Percentiles rank a stretch among this genome's conserved stretches.
Evolutionary conservation across 768 basidiomycete species (phyloP).

Genomic region (Rossbeevera mucosa): DNA sequence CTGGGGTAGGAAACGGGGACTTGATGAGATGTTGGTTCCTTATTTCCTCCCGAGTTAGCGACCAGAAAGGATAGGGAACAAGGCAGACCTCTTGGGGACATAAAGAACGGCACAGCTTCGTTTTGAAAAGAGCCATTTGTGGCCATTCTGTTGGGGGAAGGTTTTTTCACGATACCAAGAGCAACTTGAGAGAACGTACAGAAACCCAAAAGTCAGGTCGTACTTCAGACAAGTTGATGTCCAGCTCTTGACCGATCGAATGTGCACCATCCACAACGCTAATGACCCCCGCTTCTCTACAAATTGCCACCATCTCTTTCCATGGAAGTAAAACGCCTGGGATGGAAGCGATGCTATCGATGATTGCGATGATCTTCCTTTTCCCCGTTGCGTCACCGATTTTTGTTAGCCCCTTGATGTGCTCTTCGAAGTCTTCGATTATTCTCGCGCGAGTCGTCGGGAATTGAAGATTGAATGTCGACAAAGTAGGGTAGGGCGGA

Average conservation of each 20-base stretch:
- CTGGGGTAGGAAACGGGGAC: slow-evolving; percentile 54
- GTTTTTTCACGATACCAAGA: neutral
- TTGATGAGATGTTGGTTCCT: slow-evolving; percentile 65
- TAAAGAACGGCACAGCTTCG: slow-evolving; percentile 68
- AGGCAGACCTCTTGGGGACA: slow-evolving; percentile 54
- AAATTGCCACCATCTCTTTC: slow-evolving; percentile 64
- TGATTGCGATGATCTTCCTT: slow-evolving; percentile 57
- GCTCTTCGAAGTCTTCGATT: slow-evolving; percentile 42
- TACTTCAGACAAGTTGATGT: slow-evolving; percentile 50
- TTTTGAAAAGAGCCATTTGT: slow-evolving; percentile 81
- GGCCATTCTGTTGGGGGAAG: slow-evolving; percentile 53
- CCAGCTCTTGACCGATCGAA: slow-evolving; percentile 64
- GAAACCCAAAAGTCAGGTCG: slow-evolving; percentile 78
- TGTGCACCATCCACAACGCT: slow-evolving; percentile 81
- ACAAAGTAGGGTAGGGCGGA: slow-evolving; percentile 47
- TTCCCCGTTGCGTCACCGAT: slow-evolving; percentile 20
- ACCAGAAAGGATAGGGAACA: neutral
- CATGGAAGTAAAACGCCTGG: slow-evolving; percentile 68
- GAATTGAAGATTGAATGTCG: slow-evolving; percentile 49
- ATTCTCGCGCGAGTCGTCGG: slow-evolving; percentile 56
- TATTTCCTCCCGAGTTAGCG: neutral
- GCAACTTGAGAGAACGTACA: slow-evolving; percentile 35
- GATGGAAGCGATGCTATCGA: slow-evolving; percentile 61
- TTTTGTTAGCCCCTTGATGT: slow-evolving; percentile 31
- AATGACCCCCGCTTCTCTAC: slow-evolving; percentile 56